Evolutionary conservation across 208 protist genomes (phyloP), one percentile per base, ranked within the genome.

Genomic region (Wallacemonas sp.): DNA sequence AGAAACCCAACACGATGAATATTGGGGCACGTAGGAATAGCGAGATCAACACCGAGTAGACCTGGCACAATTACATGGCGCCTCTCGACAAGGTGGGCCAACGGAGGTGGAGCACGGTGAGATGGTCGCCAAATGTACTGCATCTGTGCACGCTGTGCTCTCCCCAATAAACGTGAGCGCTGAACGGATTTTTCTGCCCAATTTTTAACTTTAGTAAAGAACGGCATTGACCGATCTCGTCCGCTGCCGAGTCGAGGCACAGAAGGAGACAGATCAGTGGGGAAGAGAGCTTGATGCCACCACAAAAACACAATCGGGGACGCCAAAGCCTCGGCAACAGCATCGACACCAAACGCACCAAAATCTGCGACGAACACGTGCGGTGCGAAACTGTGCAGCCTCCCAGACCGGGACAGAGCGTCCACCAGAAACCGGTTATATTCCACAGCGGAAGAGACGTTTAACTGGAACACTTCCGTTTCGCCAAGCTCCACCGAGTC

Each of bases 1-100:
- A 88, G n/a, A 60, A 88, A 83, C 0, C 82, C 78, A 27, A 88
- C 61, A 17, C 53, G 42, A 36, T 82, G 75, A 2, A 82, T 33
- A 55, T 85, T 84, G 1, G 78, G 78, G 27, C 72, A 82, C 27
- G 59, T 47, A 1, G 72, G 64, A 8, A 56, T 64, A 0, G 46
- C 3, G 17, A 76, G 15, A 53, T 82, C 75, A n/a, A 88, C n/a
- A 0, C 78, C 78, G 24, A 72, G 67, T 56, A 82, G 55, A 27
- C 65, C 58, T 17, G 77, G 72, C 44, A 63, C 68, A 4, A 88
- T 75, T 17, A 83, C 66, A n/a, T 81, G 77, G 9, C 61, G 59
- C 27, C 19, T 38, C 28, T 36, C 51, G 3, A 64, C 17, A 39
- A 58, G 51, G 14, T 39, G 26, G 6, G 9, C 5, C n/a, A 6